Base-by-base conservation (phyloP, 306 rosid species). In the Fagus sylvatica region DNA sequence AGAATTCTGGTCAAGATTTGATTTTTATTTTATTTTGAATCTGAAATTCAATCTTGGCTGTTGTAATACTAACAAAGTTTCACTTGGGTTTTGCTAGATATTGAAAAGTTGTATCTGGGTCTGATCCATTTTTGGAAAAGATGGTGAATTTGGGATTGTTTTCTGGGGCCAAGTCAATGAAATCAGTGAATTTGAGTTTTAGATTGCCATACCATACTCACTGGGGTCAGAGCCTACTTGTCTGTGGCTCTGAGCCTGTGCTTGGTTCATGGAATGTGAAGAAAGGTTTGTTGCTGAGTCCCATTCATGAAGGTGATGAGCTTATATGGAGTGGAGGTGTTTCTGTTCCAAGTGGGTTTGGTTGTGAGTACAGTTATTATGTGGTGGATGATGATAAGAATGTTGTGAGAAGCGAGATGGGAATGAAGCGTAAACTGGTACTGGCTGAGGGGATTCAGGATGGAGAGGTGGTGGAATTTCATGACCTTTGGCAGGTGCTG, bases 401-500 rank as follows among this genome's bases (percentile, higher is more conserved):
- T 66, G 77, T 91, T 48, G 68, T 89, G 57, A 90, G 98, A 80
- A 78, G 83, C 77, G 98, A 95, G 84, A 85, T 88, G 90, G 98
- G 98, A 76, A 90, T 82, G 76, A 88, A 87, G 89, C 93, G 92
- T 7, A 84, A 83, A 71, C 4, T 95, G 77, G 5, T 74, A 4
- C 66, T 95, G 74, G 91, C 92, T 39, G 87, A 84, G 76, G 85
- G 89, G 59, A 79, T 92, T 78, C 88, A 78, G 80, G 86, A 85
- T 73, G 97, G 93, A 12, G 95, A 84, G 73, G 80, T 81, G 76
- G 73, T 95, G n/a, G 93, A 88, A 88, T 81, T 91, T 40, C 91
- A 78, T 74, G 98, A 92, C 84, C 93, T 95, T 70, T 95, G 98
- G 98, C 97, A 90, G 98, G 98, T 95, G 79, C 72, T 78, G 33